A percentile compares a stretch with the other conserved stretches of the same genome.
Conservation (phyloP, 2,329 filamentous ascomycete genomes). For the Trichothecium roseum region DNA sequence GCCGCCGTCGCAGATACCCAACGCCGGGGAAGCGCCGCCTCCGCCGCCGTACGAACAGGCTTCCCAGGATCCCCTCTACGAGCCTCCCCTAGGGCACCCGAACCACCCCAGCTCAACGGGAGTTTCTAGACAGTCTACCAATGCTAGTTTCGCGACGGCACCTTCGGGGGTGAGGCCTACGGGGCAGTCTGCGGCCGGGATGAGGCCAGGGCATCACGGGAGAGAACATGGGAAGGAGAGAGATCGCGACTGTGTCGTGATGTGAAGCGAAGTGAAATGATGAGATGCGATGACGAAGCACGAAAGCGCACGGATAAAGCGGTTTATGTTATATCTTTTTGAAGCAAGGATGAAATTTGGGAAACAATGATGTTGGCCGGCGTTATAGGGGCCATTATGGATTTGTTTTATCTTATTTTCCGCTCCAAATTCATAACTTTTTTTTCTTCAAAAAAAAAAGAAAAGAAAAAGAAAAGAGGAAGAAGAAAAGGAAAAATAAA, state of each 20-base stretch:
- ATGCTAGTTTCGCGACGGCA: conserved; percentile 8
- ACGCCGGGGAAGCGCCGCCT: conserved; percentile 35
- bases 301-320: too few relatives aligned
- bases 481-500: too few relatives aligned
- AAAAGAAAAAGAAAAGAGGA: too few relatives aligned
- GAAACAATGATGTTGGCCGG: too few relatives aligned
- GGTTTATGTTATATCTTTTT: too few relatives aligned
- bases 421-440: too few relatives aligned
- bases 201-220: conserved; percentile 10
- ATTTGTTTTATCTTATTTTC: too few relatives aligned
- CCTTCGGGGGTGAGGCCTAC: conserved; percentile 8
- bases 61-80: conserved; percentile 37
- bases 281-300: not conserved
- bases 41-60: conserved; percentile 50
- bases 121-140: conserved; percentile 5
- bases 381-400: too few relatives aligned
- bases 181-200: conserved; percentile 6
- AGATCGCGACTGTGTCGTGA: conserved; percentile 33
- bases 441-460: too few relatives aligned
- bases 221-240: conserved; percentile 11
- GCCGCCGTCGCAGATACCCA: conserved; percentile 22
- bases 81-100: conserved; percentile 40
- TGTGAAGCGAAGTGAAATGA: conserved; percentile 21
- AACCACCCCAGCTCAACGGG: conserved; percentile 30
- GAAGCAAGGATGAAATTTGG: too few relatives aligned